Conservation (phyloP, 345 rosid species). For the Gossypium australe region DNA sequence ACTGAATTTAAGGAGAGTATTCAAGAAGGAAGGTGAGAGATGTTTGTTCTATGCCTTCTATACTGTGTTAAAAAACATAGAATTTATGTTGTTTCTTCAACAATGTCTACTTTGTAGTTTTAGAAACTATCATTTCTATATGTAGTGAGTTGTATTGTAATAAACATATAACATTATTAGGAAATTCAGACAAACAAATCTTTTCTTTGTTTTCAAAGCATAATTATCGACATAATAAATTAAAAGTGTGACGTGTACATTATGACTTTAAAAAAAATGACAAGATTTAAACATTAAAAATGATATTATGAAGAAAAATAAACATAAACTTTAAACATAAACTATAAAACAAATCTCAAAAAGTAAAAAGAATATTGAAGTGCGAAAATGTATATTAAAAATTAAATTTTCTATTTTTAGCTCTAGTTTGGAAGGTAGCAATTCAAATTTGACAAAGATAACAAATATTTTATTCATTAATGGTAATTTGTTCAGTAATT, state of each 20-base stretch:
- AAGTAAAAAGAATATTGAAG: neutral
- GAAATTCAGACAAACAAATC: no score
- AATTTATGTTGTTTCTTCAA: neutral
- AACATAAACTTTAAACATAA: no score
- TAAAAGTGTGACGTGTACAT: no score
- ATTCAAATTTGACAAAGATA: neutral
- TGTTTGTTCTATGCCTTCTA: neutral
- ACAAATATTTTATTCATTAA: neutral
- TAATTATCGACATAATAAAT: no score
- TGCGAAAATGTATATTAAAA: neutral
- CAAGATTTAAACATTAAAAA: rapidly evolving
- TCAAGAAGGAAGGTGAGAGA: neutral
- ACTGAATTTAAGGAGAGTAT: neutral
- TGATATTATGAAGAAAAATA: no score
- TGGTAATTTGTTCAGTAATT: no score
- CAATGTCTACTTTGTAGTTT: neutral
- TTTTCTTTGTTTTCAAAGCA: no score
- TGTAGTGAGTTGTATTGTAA: neutral
- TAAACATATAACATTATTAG: neutral
- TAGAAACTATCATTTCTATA: neutral
- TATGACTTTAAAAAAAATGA: no score
- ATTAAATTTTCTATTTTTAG: no score
- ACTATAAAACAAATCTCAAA: rapidly evolving
- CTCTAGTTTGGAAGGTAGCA: neutral
- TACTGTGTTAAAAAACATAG: neutral